Percentiles rank a stretch among this genome's conserved stretches.
Evolutionary conservation across 306 rosid genomes (phyloP).

Genomic region (Delonix regia): DNA sequence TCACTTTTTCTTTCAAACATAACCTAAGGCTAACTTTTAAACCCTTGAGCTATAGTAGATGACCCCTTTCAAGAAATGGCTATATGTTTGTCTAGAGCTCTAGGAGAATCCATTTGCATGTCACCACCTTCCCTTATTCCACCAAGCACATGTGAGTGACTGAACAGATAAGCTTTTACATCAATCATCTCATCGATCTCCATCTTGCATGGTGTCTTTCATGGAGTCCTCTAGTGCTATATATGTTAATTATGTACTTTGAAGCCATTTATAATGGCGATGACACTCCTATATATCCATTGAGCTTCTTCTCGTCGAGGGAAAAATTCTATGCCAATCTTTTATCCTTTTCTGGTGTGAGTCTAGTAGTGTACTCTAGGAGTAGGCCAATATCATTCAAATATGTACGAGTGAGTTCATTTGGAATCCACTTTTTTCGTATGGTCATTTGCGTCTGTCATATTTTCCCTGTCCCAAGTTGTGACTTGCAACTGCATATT

Average conservation of each 20-base stretch:
- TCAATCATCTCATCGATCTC: conserved; percentile 33
- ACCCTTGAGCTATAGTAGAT: no score
- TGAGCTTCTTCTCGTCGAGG: background rate
- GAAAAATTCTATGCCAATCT: background rate
- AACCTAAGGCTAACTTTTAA: no score
- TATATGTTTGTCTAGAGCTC: no score
- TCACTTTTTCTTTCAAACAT: no score
- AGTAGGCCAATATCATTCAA: conserved; percentile 30
- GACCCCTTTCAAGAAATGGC: no score
- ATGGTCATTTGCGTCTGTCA: conserved; percentile 25
- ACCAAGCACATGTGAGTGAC: conserved; percentile 26
- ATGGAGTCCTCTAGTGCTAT: no score
- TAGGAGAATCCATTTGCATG: conserved; percentile 24
- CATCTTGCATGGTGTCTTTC: conserved; percentile 24
- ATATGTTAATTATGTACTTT: no score
- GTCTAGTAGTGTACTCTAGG: background rate
- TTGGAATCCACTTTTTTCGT: conserved; percentile 15
- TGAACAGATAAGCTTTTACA: background rate
- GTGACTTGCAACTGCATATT: background rate
- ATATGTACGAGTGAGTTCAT: background rate
- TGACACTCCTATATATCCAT: background rate
- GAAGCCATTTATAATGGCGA: background rate
- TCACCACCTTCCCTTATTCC: conserved; percentile 42
- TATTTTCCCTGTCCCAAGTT: background rate
- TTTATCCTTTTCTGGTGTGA: conserved; percentile 9